Evolutionary conservation across 805 yeast species (phyloP), one percentile per base, ranked within the genome.

Genomic region (Kazachstania martiniae): DNA sequence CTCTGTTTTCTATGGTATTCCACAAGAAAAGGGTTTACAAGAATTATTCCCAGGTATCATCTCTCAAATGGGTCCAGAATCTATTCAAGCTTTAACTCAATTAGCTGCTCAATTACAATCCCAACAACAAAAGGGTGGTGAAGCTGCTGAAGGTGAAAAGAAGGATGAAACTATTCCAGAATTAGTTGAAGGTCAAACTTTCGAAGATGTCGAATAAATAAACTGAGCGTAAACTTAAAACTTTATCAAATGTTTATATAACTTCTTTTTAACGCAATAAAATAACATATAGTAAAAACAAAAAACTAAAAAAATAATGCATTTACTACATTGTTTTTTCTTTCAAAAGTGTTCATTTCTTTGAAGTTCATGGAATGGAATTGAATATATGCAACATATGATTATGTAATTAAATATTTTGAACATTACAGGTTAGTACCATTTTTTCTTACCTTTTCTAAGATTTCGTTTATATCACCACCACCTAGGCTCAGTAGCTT

Each of bases 41-140:
- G 95, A 87, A 57, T 75, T 91, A 66, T 74, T 89, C 51, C 98
- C 98, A 58, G 80, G 76, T 63, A 84, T 89, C 66, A 77, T 91
- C 58, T 86, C 94, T 54, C 95, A 87, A 72, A 74, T 87, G 66
- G 95, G 95, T 58, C 83, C 94, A 51, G 96, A 87, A 65, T 82
- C 89, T 67, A 75, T 89, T 61, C 83, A 79, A 60, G 77, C 83
- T 65, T 73, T 87, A 63, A 81, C 85, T 62, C 72, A 78, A 67
- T 71, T 87, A 63, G 95, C 96, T 42, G 82, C 82, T 65, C 87
- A 82, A 63, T 65, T 83, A 63, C 87, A 84, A 69, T 65, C 61
- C 43, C 59, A 46, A 34, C 68, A 63, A 40, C 70, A 63, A 49
- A 66, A 66, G 33, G 72, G 67, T 28, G 68, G 61, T 42, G 66